Percentiles rank a stretch among this genome's conserved stretches.
These are phyloP conservation scores for Fusarium siculi DNA, from an alignment of 2,329 filamentous ascomycete species.

Conservation along the genomic window DNA sequence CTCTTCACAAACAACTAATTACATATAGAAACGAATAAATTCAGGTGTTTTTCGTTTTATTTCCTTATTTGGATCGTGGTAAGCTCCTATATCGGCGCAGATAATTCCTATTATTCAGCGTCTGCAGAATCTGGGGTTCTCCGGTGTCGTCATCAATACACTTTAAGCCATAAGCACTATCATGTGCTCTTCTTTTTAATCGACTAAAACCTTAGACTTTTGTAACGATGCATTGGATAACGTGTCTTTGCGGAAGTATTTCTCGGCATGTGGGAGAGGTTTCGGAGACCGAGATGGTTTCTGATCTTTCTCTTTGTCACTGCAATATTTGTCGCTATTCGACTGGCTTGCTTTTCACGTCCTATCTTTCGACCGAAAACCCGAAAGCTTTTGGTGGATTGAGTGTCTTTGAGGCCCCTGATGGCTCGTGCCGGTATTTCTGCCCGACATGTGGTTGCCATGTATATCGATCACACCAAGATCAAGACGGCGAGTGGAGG, in stretches of 20 bases:
- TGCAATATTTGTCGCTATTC: slow-evolving; percentile 46
- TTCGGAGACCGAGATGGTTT: neutral
- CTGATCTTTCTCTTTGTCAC: slow-evolving; percentile 46
- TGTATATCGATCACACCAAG: slow-evolving; percentile 45
- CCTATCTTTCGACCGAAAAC: slow-evolving; percentile 48
- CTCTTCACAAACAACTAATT: neutral
- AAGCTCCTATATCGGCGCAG: slow-evolving; percentile 9
- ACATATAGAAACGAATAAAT: neutral
- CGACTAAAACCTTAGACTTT: neutral
- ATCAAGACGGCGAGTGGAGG: neutral
- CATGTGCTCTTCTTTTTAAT: neutral
- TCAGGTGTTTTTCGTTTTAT: neutral
- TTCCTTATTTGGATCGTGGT: neutral
- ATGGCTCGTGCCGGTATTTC: slow-evolving; percentile 48
- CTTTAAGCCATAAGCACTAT: neutral
- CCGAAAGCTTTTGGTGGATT: slow-evolving; percentile 26
- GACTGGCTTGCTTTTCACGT: slow-evolving; percentile 53
- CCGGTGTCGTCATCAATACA: slow-evolving; percentile 1
- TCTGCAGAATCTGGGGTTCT: neutral
- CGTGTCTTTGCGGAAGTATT: slow-evolving; percentile 17
- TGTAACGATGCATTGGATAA: slow-evolving; percentile 4
- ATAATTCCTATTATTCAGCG: neutral
- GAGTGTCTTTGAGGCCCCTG: neutral
- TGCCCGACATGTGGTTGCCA: slow-evolving; percentile 57
- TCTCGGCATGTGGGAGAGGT: slow-evolving; percentile 6